Base-by-base conservation (phyloP, 352 stramenopile genomes). In the Phytophthora chlamydospora region DNA sequence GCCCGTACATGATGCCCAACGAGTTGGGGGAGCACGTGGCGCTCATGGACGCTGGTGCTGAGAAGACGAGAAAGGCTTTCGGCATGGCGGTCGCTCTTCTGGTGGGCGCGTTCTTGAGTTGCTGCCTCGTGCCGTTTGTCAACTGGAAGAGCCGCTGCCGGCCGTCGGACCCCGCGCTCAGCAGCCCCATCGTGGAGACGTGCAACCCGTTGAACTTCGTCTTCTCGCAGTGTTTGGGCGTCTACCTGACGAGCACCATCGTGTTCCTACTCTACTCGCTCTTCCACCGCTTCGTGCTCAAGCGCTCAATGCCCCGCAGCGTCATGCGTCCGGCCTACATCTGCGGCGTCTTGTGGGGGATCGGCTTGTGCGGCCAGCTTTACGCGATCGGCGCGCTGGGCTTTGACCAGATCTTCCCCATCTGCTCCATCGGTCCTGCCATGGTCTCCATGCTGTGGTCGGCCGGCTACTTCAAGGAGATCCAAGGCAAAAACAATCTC, bases 391-490 rank as follows among this genome's bases (percentile, higher is more conserved):
- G 85, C 7, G 68, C 72, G 21, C 71, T 94, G 6, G 85, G 85
- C 10, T 94, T 94, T 27, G 83, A 94, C 56, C 76, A 92, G 53
- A 85, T 83, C n/a, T 93, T 91, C 66, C 85, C 83, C 17, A 73
- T 94, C 29, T 85, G 81, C 40, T 89, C 83, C 33, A 93, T 94
- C 51, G 85, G 83, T 6, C 85, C 83, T 0, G 85, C 83, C 11
- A 91, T 92, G 76, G 75, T 94, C 16, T 91, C 85, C 13, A 92
- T 93, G 85, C 75, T 94, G 47, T 94, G 85, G 85, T 92, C 83
- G 0, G 85, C 83, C 4, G 66, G 71, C 27, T 92, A 93, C 66
- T 94, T 94, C 52, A 85, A 85, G 34, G 85, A 94, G 62, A 93
- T 94, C 49, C 77, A 91, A 66, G 85, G 85, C 31, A 52, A 48